phyloP scores from a whole-genome alignment of 257 asterid species.

The Thymus quinquecostatus region DNA sequence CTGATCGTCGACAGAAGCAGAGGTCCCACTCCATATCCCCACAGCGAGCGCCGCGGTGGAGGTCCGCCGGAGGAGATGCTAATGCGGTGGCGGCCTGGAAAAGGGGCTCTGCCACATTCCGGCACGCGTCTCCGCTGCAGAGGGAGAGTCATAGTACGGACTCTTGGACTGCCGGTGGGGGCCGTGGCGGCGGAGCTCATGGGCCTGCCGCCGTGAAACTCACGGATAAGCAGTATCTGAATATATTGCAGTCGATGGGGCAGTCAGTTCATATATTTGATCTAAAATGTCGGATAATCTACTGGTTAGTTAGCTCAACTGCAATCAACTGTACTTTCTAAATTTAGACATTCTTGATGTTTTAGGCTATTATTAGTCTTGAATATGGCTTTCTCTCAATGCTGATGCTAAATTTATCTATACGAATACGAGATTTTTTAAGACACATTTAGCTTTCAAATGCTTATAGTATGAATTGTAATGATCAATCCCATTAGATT shows the following conservation, averaged over 20 bases:
- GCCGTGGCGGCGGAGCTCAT: conserved; percentile 34
- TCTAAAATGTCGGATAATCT: conserved; percentile 59
- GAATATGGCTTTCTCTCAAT: not conserved
- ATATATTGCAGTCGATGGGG: conserved; percentile 93
- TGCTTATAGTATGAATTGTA: conserved; percentile 4
- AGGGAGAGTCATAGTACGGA: conserved; percentile 62
- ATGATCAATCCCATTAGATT: not conserved
- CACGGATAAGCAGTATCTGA: conserved; percentile 82
- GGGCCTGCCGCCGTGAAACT: conserved; percentile 62
- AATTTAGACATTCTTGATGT: conserved; percentile 17
- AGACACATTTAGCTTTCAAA: conserved; percentile 13
- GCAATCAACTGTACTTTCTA: conserved; percentile 28
- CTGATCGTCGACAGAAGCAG: conserved; percentile 49
- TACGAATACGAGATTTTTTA: not conserved
- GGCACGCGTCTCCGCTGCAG: conserved; percentile 83
- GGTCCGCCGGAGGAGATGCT: conserved; percentile 48
- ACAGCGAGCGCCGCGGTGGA: conserved; percentile 54
- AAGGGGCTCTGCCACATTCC: conserved; percentile 65
- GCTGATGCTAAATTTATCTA: not conserved
- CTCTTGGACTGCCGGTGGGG: conserved; percentile 33
- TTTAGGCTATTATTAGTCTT: conserved; percentile 9
- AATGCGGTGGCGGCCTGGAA: conserved; percentile 52
- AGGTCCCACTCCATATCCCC: conserved; percentile 96
- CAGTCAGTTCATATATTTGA: conserved; percentile 88
- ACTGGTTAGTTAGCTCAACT: conserved; percentile 68